phyloP scores from a whole-genome alignment of 768 basidiomycete species.

The Amylocystis lapponica region DNA sequence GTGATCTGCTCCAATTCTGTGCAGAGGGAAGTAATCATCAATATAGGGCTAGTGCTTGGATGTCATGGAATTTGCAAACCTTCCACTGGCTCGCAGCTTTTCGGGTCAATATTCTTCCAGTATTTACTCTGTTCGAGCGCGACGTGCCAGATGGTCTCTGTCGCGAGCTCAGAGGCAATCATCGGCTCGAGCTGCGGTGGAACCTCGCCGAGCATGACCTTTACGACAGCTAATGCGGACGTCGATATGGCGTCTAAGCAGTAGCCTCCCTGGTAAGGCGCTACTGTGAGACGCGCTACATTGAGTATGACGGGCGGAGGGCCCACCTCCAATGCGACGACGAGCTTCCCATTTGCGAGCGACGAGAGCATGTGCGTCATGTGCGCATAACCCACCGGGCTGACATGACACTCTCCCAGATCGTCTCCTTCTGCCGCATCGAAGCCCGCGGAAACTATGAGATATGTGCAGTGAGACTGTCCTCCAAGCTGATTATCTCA shows the following conservation, averaged over 20 bases:
- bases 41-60: not conserved
- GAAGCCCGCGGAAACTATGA: constrained; percentile 91
- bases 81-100: constrained; percentile 76
- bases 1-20: constrained; percentile 57
- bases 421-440: constrained; percentile 94
- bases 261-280: constrained; percentile 78
- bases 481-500: not conserved
- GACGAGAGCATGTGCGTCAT: constrained; percentile 97
- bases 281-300: not conserved
- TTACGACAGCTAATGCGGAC: constrained; percentile 83
- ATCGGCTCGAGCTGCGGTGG: constrained; percentile 71
- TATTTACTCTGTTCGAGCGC: constrained; percentile 83
- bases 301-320: not conserved
- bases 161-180: constrained; percentile 72
- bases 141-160: constrained; percentile 87
- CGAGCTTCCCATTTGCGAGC: constrained; percentile 81
- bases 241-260: constrained; percentile 83
- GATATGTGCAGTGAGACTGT: not conserved
- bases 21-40: not conserved
- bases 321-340: constrained; percentile 88
- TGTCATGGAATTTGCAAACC: constrained; percentile 36
- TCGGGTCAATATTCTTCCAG: constrained; percentile 85
- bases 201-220: constrained; percentile 83
- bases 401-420: constrained; percentile 86
- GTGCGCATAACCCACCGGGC: constrained; percentile 91